Base-by-base conservation (phyloP, 306 rosid genomes). In the Quercus agrifolia region DNA sequence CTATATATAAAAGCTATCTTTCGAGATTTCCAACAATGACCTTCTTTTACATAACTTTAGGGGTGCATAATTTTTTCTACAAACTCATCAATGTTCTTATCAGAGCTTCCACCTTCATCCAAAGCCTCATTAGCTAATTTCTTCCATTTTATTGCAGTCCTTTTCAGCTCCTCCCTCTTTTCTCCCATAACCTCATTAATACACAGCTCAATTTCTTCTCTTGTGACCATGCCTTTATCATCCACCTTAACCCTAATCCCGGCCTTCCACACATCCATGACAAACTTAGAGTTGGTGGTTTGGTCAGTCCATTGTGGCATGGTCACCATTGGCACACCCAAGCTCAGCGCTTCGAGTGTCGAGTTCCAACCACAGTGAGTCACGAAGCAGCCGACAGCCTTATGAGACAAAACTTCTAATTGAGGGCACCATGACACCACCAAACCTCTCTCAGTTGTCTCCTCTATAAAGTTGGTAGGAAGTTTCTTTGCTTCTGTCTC, bases 331-430 rank as follows among this genome's bases (percentile, higher is more conserved):
- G 82, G 77, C 61, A 79, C 27, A 3, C 82, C 77, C 77, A 79
- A 61, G 56, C 56, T 58, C 18, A 79, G 18, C 11, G 82, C 66
- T 77, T 79, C 82, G 1, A 79, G 66, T 0, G 77, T 71, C 13
- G 77, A 79, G 77, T 79, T 79, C 77, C 77, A 79, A 3, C 82
- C 82, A 8, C 77, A 61, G 27, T 79, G 82, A 0, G 77, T 79
- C 31, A 79, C 11, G 41, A 79, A 79, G 63, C 77, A 72, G 1
- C 77, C 73, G 10, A 72, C 2, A 5, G 82, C 55, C 4, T 11
- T 17, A 62, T 79, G 82, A 20, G 77, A 58, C 38, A 79, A 7
- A 9, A 79, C 82, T 15, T 79, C 44, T 0, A 72, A 52, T 46
- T 79, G 82, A 11, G 82, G 68, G 13, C 77, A 72, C 82, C 73